Evolutionary conservation across 352 stramenopile species (phyloP), one percentile per base, ranked within the genome.

Genomic region (Phytophthora constricta): DNA sequence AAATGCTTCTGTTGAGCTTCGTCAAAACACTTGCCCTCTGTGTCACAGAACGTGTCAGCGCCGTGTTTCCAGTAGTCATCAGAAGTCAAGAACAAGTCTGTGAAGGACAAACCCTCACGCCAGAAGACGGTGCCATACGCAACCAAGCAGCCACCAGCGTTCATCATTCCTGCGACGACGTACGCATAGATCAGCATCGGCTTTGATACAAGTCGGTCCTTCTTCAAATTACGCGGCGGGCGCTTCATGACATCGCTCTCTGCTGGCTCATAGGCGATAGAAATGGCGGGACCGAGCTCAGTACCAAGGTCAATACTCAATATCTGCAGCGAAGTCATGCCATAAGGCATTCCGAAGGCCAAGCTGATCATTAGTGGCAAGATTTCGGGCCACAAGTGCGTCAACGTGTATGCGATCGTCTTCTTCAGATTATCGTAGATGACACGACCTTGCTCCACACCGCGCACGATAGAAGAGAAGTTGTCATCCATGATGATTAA

Each of bases 401-500:
- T 89, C 3, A 98, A 76, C 13, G 90, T 96, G 80, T 98, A 98
- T 22, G 79, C 82, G 64, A 98, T 94, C 17, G 80, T 93, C 75
- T 98, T 97, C 72, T 98, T 97, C 26, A 98, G 80, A 76, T 98
- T 98, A 25, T 92, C 88, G 45, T 73, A 90, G 53, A 86, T 90
- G 41, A 81, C 60, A 13, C 79, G 72, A n/a, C 77, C 79, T 62
- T 87, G 68, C 48, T 83, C 76, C 41, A 90, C 69, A 19, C 76
- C 81, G 1, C 65, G 62, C 31, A 37, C 31, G 13, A 37, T 37
- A 7, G 31, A 13, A 7, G 31, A 7, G 13, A 37, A 98, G 63
- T 97, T 97, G 71, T 99, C 96, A 76, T 99, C 95, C 78, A 98
- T 89, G 45, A 98, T 82, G 43, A 98, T 93, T 65, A 99, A 98